Percentiles rank a stretch among this genome's conserved stretches.
These are phyloP conservation scores for Hydnomerulius pinastri DNA, from an alignment of 768 basidiomycete species.

Conservation along the genomic window DNA sequence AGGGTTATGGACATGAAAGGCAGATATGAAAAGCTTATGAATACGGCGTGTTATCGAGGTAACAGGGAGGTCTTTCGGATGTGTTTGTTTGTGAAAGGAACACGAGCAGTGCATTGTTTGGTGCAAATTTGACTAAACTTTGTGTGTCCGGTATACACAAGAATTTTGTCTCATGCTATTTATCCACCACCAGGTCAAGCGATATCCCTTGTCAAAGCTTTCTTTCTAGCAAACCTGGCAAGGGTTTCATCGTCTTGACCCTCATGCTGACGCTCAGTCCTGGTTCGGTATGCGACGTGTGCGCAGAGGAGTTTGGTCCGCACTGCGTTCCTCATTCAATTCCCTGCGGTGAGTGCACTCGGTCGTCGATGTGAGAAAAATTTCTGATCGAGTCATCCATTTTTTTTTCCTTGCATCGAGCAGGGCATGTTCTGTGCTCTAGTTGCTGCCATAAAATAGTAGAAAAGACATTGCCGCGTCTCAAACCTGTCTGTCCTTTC, in stretches of 20 bases:
- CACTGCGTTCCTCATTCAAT: slow-evolving; percentile 78
- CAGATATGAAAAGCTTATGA: slow-evolving; percentile 12
- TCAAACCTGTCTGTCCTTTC: slow-evolving; percentile 79
- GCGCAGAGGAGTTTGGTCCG: slow-evolving; percentile 81
- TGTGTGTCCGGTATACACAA: slow-evolving; percentile 27
- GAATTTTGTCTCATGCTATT: slow-evolving; percentile 46
- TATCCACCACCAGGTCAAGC: slow-evolving; percentile 49
- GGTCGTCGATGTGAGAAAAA: slow-evolving; percentile 12
- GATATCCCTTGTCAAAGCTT: slow-evolving; percentile 45
- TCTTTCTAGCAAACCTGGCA: slow-evolving; percentile 40
- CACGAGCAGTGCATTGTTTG: slow-evolving; percentile 34
- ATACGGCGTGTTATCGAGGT: slow-evolving; percentile 9
- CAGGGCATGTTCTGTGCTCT: slow-evolving; percentile 81
- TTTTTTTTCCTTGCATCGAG: background rate
- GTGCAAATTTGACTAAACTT: slow-evolving; percentile 30
- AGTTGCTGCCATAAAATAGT: slow-evolving; percentile 78
- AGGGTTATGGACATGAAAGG: background rate
- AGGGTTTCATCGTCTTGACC: slow-evolving; percentile 41
- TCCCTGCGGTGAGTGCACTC: slow-evolving; percentile 64
- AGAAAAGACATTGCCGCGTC: slow-evolving; percentile 74
- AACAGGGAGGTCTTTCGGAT: slow-evolving; percentile 5
- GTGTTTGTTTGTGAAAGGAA: slow-evolving; percentile 9
- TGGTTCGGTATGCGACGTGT: slow-evolving; percentile 87
- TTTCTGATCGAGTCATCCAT: slow-evolving; percentile 20
- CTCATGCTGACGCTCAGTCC: slow-evolving; percentile 80